Evolutionary conservation across 139 green algal genomes (phyloP), one percentile per base, ranked within the genome.

Genomic region (Bryopsis sp.): DNA sequence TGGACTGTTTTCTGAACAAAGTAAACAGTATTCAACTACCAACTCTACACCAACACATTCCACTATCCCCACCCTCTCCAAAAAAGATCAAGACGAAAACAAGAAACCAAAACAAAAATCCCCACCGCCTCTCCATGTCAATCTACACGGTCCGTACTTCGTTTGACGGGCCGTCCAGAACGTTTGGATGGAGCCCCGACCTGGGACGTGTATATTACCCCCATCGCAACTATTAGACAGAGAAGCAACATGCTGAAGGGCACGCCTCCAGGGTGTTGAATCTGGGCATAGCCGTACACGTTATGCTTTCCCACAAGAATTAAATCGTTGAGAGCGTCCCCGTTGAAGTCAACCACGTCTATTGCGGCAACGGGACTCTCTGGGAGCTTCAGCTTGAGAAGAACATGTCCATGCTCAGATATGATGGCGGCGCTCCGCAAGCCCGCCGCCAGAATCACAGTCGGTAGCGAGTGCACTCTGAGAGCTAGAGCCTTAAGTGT

Each of bases 261-360:
- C 61, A 93, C 39, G 11, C 83, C 92, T 15, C 88, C 92, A 7
- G 80, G 81, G 28, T 78, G 64, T 34, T 46, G 68, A 39, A 83
- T 67, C 78, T 89, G 84, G 37, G 74, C 73, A 64, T 82, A 95
- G 2, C 78, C 91, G 71, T 90, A 97, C 0, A 92, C n/a, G 2
- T 85, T 86, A 8, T 81, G 47, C 1, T 50, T 26, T 0, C 72
- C 81, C 1, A 90, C 64, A 2, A 96, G 46, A 0, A 98, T 70
- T 1, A 98, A 57, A 68, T 98, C 93, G 22, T 80, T 96, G 35
- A 93, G 77, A 2, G 85, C 79, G 65, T 97, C 92, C 1, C 87
- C 81, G 70, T 92, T 91, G 77, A 94, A 98, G 64, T 98, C 93
- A 28, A 74, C 73, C 24, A 91, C 64, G 34, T 90, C 47, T 11